Base-by-base conservation (phyloP, 257 asterid species). In the Lycium barbarum region DNA sequence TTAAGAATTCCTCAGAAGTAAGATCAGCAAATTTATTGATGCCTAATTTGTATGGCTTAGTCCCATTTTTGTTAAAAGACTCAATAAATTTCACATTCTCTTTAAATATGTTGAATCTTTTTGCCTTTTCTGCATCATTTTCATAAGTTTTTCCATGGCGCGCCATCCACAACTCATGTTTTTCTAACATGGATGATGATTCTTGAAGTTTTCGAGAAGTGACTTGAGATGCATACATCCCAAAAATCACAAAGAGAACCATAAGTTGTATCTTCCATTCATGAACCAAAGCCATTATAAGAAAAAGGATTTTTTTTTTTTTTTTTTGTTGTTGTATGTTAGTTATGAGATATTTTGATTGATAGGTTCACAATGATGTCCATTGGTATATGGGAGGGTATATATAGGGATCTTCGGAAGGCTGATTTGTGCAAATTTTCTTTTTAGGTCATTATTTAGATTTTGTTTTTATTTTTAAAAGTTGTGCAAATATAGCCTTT, bases 21-120 rank as follows among this genome's bases (percentile, higher is more conserved):
- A 65, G 81, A 40, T 83, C 86, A n/a, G 82, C 45, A 54, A 70
- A 83, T 55, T n/a, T 36, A 38, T 83, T 83, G 70, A 83, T 57
- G 4, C 86, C 65, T 40, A 83, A 9, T 61, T 57, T 83, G 6
- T 83, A 83, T 38, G 81, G 7, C 6, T 57, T 70, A 6, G 45
- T 47, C n/a, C 20, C 73, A 35, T 35, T 72, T 2, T 47, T 47
- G 7, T n/a, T n/a, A n/a, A n/a, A n/a, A n/a, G n/a, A n/a, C n/a
- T n/a, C n/a, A n/a, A n/a, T n/a, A n/a, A n/a, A n/a, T n/a, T n/a
- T n/a, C n/a, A n/a, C n/a, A n/a, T n/a, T n/a, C n/a, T n/a, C n/a
- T n/a, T n/a, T n/a, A n/a, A n/a, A n/a, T n/a, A n/a, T n/a, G n/a
- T n/a, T n/a, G n/a, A n/a, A n/a, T n/a, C n/a, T n/a, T n/a, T n/a